Conservation (phyloP, 176 grass and related monocot genomes). For the Luzula sylvatica region DNA sequence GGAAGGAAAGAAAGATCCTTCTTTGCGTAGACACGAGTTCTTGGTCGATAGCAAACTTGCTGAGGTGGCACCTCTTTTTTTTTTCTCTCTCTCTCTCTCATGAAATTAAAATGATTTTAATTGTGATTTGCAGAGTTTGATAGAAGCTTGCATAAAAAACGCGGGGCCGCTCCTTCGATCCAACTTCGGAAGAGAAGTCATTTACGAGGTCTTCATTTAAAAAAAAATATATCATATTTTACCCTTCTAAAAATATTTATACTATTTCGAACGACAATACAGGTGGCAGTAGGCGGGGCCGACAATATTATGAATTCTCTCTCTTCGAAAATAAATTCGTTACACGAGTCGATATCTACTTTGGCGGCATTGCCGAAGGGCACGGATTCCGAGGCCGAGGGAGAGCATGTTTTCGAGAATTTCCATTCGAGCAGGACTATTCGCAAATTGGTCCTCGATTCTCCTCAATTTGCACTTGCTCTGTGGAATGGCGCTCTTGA, state of each 20-base stretch:
- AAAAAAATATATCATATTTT: too few relatives aligned
- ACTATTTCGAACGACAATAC: background rate
- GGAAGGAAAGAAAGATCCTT: conserved; percentile 74
- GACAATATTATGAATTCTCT: conserved; percentile 52
- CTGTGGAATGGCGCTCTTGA: conserved; percentile 61
- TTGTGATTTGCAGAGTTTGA: conserved; percentile 33
- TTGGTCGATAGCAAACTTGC: conserved; percentile 68
- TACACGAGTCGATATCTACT: conserved; percentile 69
- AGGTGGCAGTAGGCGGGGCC: conserved; percentile 67
- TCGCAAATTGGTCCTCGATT: conserved; percentile 56
- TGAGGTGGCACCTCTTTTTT: conserved; percentile 37
- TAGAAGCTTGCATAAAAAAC: conserved; percentile 55
- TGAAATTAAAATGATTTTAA: background rate
- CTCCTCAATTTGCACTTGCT: conserved; percentile 41
- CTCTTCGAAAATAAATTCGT: conserved; percentile 22
- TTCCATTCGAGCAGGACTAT: conserved; percentile 72
- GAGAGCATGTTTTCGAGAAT: conserved; percentile 71
- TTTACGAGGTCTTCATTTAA: conserved; percentile 57
- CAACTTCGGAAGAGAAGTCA: conserved; percentile 80
- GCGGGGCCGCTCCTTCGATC: conserved; percentile 54
- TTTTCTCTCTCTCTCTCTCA: background rate
- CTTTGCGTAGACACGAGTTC: conserved; percentile 59
- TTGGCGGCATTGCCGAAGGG: conserved; percentile 42
- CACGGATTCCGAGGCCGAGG: conserved; percentile 33
- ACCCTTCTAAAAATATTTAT: background rate